Evolutionary conservation across 176 grass and related monocot species (phyloP), one percentile per base, ranked within the genome.

Genomic region (Phyllostachys edulis): DNA sequence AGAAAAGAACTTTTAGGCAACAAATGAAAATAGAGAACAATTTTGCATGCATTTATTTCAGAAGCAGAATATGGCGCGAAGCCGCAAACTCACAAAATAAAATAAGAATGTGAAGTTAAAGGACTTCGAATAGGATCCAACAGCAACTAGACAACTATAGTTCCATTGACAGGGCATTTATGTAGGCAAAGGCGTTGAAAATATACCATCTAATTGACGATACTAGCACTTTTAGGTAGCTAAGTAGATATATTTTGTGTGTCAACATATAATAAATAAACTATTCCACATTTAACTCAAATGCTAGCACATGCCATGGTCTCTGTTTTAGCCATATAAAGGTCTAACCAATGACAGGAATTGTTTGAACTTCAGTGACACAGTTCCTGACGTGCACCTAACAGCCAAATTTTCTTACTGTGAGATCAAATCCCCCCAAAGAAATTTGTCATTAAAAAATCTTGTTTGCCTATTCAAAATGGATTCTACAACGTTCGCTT

Each of bases 71-170:
- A 16, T 16, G n/a, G 23, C 1, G 5, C 15, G 84, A 69, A 84
- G 11, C 10, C 26, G 3, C 7, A 63, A 63, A 63, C 11, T 13
- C 5, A 1, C 36, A 18, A 62, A 10, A 0, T 57, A 55, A 11
- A 77, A 67, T 17, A 89, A 79, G 56, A 82, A 66, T 42, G 8
- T 85, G 29, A 46, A 26, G 36, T 54, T 34, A 34, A 34, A 34
- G 12, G 68, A 64, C 61, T 81, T 36, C 8, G 13, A 49, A 74
- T 57, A 69, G 60, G 47, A 59, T 34, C 16, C 8, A 45, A 44
- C 34, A 79, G 5, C 46, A 67, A 54, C 39, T 54, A 57, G 6
- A 81, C 56, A 78, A 12, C 17, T 66, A 60, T 34, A 66, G 26
- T 69, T 47, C 32, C 36, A 51, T 37, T 34, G 5, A 49, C 46